Conservation (phyloP, 192 early-diverging fungal species). For the Coemansia sp. region DNA sequence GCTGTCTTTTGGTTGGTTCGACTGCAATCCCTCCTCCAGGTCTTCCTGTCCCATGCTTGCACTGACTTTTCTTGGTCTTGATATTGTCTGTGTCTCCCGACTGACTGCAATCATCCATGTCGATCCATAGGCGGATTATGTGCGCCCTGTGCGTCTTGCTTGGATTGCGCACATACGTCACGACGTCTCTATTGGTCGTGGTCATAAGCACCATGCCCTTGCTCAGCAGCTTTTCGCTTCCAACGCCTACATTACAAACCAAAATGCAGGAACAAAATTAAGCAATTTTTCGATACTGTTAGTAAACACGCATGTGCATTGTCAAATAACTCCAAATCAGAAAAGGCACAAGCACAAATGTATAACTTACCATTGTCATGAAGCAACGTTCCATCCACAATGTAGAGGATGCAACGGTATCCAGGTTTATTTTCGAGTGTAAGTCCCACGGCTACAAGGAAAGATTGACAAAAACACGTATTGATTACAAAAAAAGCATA, state of each 20-base stretch:
- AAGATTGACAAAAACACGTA: slow-evolving; percentile 3
- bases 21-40: not conserved
- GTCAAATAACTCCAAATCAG: not conserved
- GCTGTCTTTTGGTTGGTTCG: slow-evolving; percentile 2
- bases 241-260: slow-evolving; percentile 26
- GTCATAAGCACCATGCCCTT: slow-evolving; percentile 46
- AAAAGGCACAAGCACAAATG: not conserved
- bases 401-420: slow-evolving; percentile 43
- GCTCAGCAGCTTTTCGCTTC: slow-evolving; percentile 43
- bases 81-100: not conserved
- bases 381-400: slow-evolving; percentile 42
- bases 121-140: slow-evolving; percentile 50
- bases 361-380: slow-evolving; percentile 46
- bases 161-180: slow-evolving; percentile 43
- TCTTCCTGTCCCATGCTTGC: not conserved
- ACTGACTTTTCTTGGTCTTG: slow-evolving; percentile 3
- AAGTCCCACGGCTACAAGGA: slow-evolving; percentile 44
- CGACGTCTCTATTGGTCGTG: slow-evolving; percentile 21
- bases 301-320: not conserved
- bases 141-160: slow-evolving; percentile 49
- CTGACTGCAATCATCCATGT: slow-evolving; percentile 14
- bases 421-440: slow-evolving; percentile 46
- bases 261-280: not conserved
- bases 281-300: not conserved
- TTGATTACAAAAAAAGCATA: slow-evolving; percentile 8